Base-by-base conservation (phyloP, 345 rosid species). In the Pistacia vera region DNA sequence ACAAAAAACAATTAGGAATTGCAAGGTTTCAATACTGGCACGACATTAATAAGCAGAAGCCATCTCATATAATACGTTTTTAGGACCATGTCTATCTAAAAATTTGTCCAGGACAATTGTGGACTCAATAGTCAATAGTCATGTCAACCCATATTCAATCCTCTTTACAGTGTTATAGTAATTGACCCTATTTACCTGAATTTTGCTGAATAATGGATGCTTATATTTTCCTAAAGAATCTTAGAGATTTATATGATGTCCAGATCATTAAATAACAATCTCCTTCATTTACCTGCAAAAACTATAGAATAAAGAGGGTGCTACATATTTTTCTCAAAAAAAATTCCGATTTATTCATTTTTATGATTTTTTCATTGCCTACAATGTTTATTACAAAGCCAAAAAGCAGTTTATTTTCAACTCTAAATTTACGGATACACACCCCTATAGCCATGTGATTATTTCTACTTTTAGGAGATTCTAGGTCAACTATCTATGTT, bases 1-100 rank as follows among this genome's bases (percentile, higher is more conserved):
- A 49, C 62, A 68, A 54, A 66, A 72, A 72, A 66, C 20, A 51
- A 49, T 57, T 30, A 64, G 25, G 46, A 25, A 9, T 28, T 52
- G 60, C 60, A 16, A 28, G 16, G 35, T 49, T 22, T 63, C 46
- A 35, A 0, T 14, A 63, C 18, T 41, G 46, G 46, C 46, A 41
- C 8, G 46, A 7, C 46, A 41, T 41, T 41, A 41, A 30, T 7
- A 41, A 41, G 46, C 46, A 41, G 46, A 8, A 41, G 46, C 46
- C 46, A 41, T 41, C 46, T 41, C 46, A 41, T 5, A 6, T 41
- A 5, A 41, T 5, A 41, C 46, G 46, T 41, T 41, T 41, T 41
- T 41, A 41, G 46, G 10, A 41, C 46, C 0, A 5, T 6, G 6
- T 41, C 46, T 41, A 41, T 41, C 9, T 41, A 41, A 41, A 41